phyloP scores from a whole-genome alignment of 345 rosid species.

The Citrus australasica region DNA sequence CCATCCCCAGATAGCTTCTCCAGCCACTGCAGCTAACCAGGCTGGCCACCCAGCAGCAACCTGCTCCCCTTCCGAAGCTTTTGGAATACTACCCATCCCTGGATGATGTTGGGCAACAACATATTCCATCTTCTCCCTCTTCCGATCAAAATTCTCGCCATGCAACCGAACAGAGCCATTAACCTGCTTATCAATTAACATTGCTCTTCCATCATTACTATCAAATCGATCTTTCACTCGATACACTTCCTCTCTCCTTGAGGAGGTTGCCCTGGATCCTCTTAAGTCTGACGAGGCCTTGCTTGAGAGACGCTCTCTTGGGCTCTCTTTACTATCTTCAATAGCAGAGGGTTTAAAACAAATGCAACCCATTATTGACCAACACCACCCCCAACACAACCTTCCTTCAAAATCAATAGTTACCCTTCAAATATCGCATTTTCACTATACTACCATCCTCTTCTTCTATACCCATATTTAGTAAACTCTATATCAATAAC shows the following conservation, averaged over 20 bases:
- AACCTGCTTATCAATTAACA: constrained; percentile 63
- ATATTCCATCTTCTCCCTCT: constrained; percentile 59
- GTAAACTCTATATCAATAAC: constrained; percentile 12
- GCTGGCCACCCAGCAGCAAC: constrained; percentile 99
- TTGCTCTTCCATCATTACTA: constrained; percentile 50
- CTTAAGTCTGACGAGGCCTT: constrained; percentile 58
- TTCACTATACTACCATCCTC: constrained; percentile 16
- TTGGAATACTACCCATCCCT: constrained; percentile 58
- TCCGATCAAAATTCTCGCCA: constrained; percentile 60
- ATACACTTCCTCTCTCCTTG: constrained; percentile 71
- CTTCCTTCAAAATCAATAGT: constrained; percentile 32
- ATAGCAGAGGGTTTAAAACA: constrained; percentile 86
- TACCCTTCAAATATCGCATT: constrained; percentile 24
- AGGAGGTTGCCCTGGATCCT: constrained; percentile 55
- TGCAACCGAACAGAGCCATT: constrained; percentile 57
- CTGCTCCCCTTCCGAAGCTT: constrained; percentile 85
- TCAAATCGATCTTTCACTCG: constrained; percentile 51
- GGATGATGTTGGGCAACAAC: constrained; percentile 50
- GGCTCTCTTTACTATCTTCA: constrained; percentile 83
- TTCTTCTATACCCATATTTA: constrained; percentile 25
- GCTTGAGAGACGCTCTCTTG: constrained; percentile 59
- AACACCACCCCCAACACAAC: constrained; percentile 32
- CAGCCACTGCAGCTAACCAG: constrained; percentile 95
- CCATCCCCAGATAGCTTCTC: constrained; percentile 97
- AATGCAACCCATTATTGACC: constrained; percentile 73